Percentiles rank a stretch among this genome's conserved stretches.
phyloP scores from a whole-genome alignment of 73 alveolate genomes.

The Paramecium primaurelia region DNA sequence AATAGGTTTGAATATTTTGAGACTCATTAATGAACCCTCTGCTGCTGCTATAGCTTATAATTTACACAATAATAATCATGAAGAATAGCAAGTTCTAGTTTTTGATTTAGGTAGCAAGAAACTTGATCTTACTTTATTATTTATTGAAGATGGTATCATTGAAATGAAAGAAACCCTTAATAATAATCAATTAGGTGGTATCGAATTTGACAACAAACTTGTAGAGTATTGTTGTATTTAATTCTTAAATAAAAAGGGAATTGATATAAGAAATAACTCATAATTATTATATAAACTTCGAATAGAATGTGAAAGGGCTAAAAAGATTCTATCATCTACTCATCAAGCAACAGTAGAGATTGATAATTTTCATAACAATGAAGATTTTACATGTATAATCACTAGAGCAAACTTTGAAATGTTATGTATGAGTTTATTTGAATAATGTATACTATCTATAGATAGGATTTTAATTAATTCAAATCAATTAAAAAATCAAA shows the following conservation, averaged over 20 bases:
- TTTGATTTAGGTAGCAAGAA: slow-evolving; percentile 87
- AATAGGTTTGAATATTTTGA: slow-evolving; percentile 74
- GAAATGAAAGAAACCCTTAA: slow-evolving; percentile 88
- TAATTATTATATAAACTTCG: slow-evolving; percentile 80
- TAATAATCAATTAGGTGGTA: slow-evolving; percentile 92
- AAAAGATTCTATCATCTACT: slow-evolving; percentile 88
- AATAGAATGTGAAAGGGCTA: slow-evolving; percentile 84
- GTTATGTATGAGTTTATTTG: slow-evolving; percentile 78
- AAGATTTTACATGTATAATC: slow-evolving; percentile 82
- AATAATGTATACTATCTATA: slow-evolving; percentile 78
- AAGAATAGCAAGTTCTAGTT: slow-evolving; percentile 77
- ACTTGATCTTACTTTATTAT: slow-evolving; percentile 79
- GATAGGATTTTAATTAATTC: slow-evolving; percentile 77
- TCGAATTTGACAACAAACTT: slow-evolving; percentile 87
- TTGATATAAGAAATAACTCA: slow-evolving; percentile 72
- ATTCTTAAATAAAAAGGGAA: slow-evolving; percentile 69
- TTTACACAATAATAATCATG: slow-evolving; percentile 75
- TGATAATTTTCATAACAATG: slow-evolving; percentile 87
- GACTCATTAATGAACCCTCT: slow-evolving; percentile 86
- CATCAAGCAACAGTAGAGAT: slow-evolving; percentile 84
- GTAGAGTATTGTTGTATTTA: slow-evolving; percentile 70
- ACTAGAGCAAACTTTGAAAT: slow-evolving; percentile 93
- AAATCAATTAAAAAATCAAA: slow-evolving; percentile 66
- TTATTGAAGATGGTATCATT: slow-evolving; percentile 84
- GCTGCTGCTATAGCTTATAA: slow-evolving; percentile 97